Evolutionary conservation across 2,329 filamentous ascomycete genomes (phyloP).

Genomic region (Teratosphaeria viscida): DNA sequence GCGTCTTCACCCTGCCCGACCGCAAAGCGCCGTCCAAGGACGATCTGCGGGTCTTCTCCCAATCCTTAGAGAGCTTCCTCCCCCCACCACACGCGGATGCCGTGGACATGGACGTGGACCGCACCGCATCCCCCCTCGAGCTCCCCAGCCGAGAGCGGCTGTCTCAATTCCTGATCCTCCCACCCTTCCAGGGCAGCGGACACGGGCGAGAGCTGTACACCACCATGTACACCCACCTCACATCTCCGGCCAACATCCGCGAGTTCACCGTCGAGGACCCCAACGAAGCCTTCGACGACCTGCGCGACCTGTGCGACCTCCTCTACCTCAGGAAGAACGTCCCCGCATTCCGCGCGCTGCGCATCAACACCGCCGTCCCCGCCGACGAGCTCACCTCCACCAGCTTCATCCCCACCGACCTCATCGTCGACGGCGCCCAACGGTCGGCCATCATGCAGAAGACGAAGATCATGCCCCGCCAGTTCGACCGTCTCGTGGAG

Average conservation of each 20-base stretch:
- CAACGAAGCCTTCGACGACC: slow-evolving; percentile 71
- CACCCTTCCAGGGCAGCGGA: slow-evolving; percentile 72
- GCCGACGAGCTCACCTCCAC: slow-evolving; percentile 42
- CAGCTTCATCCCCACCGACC: slow-evolving; percentile 41
- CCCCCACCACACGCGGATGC: slow-evolving; percentile 12
- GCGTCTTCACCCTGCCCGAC: slow-evolving; percentile 49
- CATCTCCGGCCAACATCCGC: slow-evolving; percentile 52
- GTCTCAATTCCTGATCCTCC: slow-evolving; percentile 86
- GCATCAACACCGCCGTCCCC: slow-evolving; percentile 42
- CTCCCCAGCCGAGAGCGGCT: slow-evolving; percentile 72
- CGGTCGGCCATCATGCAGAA: slow-evolving; percentile 49
- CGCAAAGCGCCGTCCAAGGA: slow-evolving; percentile 7
- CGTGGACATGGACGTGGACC: background rate
- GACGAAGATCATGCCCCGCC: slow-evolving; percentile 64
- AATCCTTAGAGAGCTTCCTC: slow-evolving; percentile 19
- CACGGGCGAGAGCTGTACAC: slow-evolving; percentile 74
- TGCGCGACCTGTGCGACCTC: slow-evolving; percentile 67
- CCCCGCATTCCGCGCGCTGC: slow-evolving; percentile 20
- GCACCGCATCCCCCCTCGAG: slow-evolving; percentile 32
- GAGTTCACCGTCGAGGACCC: slow-evolving; percentile 94
- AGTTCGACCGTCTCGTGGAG: slow-evolving; percentile 65
- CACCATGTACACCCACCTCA: slow-evolving; percentile 62
- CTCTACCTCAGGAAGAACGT: slow-evolving; percentile 47
- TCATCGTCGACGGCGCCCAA: slow-evolving; percentile 47
- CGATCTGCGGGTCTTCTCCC: slow-evolving; percentile 16